Conservation (phyloP, 345 rosid genomes). For the Adansonia digitata region DNA sequence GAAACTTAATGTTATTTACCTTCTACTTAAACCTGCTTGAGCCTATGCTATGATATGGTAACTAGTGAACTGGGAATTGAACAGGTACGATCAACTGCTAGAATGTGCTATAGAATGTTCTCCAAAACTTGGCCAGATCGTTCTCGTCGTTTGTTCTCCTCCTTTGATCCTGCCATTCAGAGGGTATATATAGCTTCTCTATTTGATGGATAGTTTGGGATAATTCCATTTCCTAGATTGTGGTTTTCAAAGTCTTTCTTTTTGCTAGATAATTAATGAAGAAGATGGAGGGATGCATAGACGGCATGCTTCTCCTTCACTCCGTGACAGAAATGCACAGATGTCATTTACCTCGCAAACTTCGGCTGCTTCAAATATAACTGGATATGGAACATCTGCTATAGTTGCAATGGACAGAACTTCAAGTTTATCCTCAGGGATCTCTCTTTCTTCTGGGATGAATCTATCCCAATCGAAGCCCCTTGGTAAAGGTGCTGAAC, state of each 20-base stretch:
- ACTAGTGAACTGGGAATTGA: conserved; percentile 13
- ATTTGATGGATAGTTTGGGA: background rate
- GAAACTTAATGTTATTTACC: background rate
- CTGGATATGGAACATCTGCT: conserved; percentile 97
- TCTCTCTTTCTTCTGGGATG: conserved; percentile 76
- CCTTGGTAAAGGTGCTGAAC: conserved; percentile 67
- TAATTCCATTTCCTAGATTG: background rate
- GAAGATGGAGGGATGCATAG: conserved; percentile 96
- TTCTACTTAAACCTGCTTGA: background rate
- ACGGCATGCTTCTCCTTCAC: conserved; percentile 94
- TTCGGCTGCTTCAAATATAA: conserved; percentile 45
- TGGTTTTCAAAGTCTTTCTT: conserved; percentile 3
- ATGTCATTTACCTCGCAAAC: conserved; percentile 50
- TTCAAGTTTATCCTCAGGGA: conserved; percentile 66
- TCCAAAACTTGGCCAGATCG: conserved; percentile 99
- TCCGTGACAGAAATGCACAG: conserved; percentile 78
- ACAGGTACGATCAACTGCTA: conserved; percentile 94
- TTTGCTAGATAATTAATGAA: conserved; percentile 76
- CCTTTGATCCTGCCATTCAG: conserved; percentile 95
- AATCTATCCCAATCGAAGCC: conserved; percentile 70
- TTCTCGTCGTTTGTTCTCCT: conserved; percentile 83
- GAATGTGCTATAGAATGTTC: conserved; percentile 99
- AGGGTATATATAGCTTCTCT: conserved; percentile 56
- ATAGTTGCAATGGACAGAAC: conserved; percentile 96
- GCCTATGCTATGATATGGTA: background rate